A percentile compares a stretch with the other conserved stretches of the same genome.
These are phyloP conservation scores for Boletus sp. DNA, from an alignment of 768 basidiomycete species.

Conservation along the genomic window DNA sequence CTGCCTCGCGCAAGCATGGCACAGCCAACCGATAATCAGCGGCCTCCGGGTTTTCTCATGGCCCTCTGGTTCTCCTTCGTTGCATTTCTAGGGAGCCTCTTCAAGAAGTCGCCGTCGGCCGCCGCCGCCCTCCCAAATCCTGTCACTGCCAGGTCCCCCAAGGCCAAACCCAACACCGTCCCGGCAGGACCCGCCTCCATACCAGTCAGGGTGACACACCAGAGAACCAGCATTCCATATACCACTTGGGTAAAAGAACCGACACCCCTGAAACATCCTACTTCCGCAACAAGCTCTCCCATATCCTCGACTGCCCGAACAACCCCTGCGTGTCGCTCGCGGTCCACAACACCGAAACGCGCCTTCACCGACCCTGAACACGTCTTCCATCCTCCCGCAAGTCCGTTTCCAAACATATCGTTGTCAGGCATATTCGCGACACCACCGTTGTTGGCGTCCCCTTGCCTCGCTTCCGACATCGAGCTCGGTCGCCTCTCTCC, in stretches of 20 bases:
- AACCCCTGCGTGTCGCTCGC: background rate
- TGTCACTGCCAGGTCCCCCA: slow-evolving; percentile 8
- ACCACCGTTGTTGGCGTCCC: background rate
- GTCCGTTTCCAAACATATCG: slow-evolving; percentile 19
- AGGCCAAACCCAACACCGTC: background rate
- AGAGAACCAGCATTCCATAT: background rate
- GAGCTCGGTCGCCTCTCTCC: background rate
- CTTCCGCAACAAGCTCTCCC: slow-evolving; percentile 5
- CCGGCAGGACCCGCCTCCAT: background rate
- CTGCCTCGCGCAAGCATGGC: background rate
- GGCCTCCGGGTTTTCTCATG: slow-evolving; percentile 6
- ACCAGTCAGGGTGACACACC: background rate
- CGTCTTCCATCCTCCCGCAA: slow-evolving; percentile 13
- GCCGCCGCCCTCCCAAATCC: slow-evolving; percentile 14
- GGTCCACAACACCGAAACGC: slow-evolving; percentile 3
- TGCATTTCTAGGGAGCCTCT: slow-evolving; percentile 9
- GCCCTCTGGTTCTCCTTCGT: slow-evolving; percentile 16
- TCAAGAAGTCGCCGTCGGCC: slow-evolving; percentile 9
- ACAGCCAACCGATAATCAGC: background rate
- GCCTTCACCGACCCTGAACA: background rate
- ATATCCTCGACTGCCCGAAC: slow-evolving; percentile 1
- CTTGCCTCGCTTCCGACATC: background rate
- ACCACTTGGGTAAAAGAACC: background rate
- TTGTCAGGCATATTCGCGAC: slow-evolving; percentile 19
- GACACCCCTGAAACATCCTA: slow-evolving; percentile 11